phyloP scores from a whole-genome alignment of 495 filamentous ascomycete species.

The Penicillium diatomitis region DNA sequence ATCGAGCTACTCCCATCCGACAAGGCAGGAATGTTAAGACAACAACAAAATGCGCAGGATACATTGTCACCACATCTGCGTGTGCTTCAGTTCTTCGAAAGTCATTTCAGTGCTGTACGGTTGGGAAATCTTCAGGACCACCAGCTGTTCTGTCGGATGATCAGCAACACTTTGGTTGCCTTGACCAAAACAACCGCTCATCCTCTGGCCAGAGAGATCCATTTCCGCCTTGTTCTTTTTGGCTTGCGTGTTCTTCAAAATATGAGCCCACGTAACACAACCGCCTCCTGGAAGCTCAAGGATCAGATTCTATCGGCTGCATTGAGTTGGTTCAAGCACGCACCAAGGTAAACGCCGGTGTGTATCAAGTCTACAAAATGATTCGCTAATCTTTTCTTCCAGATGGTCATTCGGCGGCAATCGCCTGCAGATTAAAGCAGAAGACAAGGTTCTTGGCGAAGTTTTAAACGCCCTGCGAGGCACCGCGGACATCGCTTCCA shows the following conservation, averaged over 20 bases:
- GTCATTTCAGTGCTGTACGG: slow-evolving; percentile 86
- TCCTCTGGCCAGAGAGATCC: slow-evolving; percentile 80
- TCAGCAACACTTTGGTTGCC: slow-evolving; percentile 63
- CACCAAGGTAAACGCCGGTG: slow-evolving; percentile 47
- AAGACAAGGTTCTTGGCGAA: slow-evolving; percentile 73
- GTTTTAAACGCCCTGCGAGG: slow-evolving; percentile 53
- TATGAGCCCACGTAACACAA: slow-evolving; percentile 50
- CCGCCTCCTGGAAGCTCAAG: slow-evolving; percentile 67
- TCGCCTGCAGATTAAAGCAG: slow-evolving; percentile 83
- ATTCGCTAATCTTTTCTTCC: not conserved
- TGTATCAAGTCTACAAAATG: not conserved
- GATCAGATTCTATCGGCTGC: slow-evolving; percentile 78
- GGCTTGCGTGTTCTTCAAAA: slow-evolving; percentile 65
- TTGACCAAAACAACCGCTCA: slow-evolving; percentile 63
- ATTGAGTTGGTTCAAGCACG: slow-evolving; percentile 75
- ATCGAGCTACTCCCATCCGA: slow-evolving; percentile 92
- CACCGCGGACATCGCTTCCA: slow-evolving; percentile 47
- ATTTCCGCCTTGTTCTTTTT: slow-evolving; percentile 80
- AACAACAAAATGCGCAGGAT: slow-evolving; percentile 68
- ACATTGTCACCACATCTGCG: slow-evolving; percentile 77
- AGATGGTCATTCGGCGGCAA: slow-evolving; percentile 95
- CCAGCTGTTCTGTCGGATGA: slow-evolving; percentile 67
- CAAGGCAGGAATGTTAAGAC: slow-evolving; percentile 59
- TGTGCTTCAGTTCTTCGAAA: slow-evolving; percentile 79
- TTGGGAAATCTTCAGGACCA: slow-evolving; percentile 72